Evolutionary conservation across 768 basidiomycete genomes (phyloP).

Genomic region (Cyclocybe aegerita): DNA sequence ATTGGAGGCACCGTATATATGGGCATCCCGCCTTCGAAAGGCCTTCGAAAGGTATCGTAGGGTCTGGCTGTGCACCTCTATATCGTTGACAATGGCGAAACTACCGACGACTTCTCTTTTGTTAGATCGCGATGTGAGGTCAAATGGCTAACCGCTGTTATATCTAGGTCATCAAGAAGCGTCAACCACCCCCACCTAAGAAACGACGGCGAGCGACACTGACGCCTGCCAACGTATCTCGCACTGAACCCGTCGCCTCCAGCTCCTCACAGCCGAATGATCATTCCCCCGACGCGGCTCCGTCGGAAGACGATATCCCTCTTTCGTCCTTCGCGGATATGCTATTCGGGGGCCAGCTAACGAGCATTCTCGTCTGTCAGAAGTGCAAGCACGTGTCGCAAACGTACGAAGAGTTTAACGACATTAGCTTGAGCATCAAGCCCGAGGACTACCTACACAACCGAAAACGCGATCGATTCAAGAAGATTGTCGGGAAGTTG

Average conservation of each 20-base stretch:
- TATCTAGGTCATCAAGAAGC: conserved; percentile 75
- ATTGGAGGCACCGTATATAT: too few species aligned
- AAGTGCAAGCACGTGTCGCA: conserved; percentile 92
- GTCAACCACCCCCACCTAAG: conserved; percentile 50
- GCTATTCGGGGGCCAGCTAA: conserved; percentile 86
- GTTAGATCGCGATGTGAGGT: too few species aligned
- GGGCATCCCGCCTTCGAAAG: too few species aligned
- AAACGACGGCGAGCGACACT: conserved; percentile 39
- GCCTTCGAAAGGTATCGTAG: too few species aligned
- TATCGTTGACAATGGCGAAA: too few species aligned
- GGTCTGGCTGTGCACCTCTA: too few species aligned
- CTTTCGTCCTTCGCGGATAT: conserved; percentile 81
- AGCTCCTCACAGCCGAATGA: conserved; percentile 11
- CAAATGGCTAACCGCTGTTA: not conserved
- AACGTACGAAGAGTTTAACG: conserved; percentile 92
- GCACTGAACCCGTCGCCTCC: conserved; percentile 2
- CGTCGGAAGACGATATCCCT: conserved; percentile 40
- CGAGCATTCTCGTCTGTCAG: conserved; percentile 92
- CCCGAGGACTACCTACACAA: conserved; percentile 71
- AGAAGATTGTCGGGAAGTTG: conserved; percentile 69
- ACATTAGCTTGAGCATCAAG: conserved; percentile 88
- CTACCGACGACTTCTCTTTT: too few species aligned
- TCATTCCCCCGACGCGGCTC: conserved; percentile 6
- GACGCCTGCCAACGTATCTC: conserved; percentile 20
- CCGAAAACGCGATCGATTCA: conserved; percentile 76